Conservation (phyloP, 345 rosid genomes). For the Populus davidiana region DNA sequence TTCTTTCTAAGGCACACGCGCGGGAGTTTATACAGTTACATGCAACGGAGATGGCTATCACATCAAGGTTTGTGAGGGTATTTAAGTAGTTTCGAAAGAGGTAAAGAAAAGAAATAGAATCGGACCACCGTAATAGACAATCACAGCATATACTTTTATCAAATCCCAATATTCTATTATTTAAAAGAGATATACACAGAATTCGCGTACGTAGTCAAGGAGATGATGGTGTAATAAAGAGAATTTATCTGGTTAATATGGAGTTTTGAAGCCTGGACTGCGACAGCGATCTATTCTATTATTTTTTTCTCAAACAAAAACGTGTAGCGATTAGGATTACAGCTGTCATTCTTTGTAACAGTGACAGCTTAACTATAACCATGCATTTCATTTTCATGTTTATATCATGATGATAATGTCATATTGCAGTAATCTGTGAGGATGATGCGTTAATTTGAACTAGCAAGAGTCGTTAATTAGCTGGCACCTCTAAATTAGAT, state of each 20-base stretch:
- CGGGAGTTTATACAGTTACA: constrained; percentile 13
- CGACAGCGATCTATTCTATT: constrained; percentile 9
- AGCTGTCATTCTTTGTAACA: constrained; percentile 29
- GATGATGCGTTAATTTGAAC: not conserved
- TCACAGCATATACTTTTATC: not conserved
- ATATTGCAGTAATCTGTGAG: not conserved
- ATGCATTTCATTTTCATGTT: constrained; percentile 14
- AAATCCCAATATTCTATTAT: not conserved
- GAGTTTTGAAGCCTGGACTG: constrained; percentile 9
- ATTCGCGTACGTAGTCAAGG: not conserved
- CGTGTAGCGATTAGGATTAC: not conserved
- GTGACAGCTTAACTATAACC: constrained; percentile 36
- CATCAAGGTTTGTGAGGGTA: not conserved
- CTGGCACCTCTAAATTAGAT: not conserved
- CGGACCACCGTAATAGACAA: constrained; percentile 11
- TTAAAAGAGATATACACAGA: not conserved
- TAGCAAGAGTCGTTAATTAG: not conserved
- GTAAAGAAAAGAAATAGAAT: constrained; percentile 14
- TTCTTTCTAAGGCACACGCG: not conserved
- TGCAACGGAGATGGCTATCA: constrained; percentile 10
- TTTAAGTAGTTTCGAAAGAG: not conserved
- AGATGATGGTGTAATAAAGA: not conserved
- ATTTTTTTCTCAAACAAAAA: not conserved
- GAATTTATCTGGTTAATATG: constrained; percentile 3
- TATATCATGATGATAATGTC: constrained; percentile 3